Conservation (phyloP, 768 basidiomycete species). For the Lactifluus pinguis region DNA sequence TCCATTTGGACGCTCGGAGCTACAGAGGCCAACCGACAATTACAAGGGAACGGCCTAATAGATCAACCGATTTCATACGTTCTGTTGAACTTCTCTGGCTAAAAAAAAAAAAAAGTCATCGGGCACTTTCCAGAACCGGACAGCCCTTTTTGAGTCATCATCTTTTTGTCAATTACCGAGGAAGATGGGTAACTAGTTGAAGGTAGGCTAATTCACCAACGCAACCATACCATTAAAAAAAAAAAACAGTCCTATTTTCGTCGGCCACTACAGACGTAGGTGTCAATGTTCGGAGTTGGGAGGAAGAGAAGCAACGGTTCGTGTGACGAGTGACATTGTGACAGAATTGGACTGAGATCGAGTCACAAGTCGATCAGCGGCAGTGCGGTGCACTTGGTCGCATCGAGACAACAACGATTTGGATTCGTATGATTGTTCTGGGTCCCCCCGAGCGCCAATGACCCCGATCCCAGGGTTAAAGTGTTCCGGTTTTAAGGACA, state of each 20-base stretch:
- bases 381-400: slow-evolving; percentile 1
- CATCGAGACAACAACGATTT: slow-evolving; percentile 1
- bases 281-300: background rate
- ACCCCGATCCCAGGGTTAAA: background rate
- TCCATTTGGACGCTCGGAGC: background rate
- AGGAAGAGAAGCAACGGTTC: background rate
- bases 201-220: background rate
- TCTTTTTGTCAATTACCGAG: background rate
- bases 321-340: background rate
- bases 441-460: background rate
- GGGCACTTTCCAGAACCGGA: background rate
- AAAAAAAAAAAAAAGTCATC: background rate
- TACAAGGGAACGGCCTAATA: background rate
- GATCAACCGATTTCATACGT: background rate
- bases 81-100: background rate
- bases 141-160: background rate
- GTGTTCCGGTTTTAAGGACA: background rate
- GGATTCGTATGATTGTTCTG: background rate
- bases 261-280: background rate
- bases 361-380: slow-evolving; percentile 11
- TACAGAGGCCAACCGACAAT: background rate
- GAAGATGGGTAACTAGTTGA: background rate
- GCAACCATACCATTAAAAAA: background rate
- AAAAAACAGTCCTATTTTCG: background rate
- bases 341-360: background rate